Percentiles rank a stretch among this genome's conserved stretches.
Evolutionary conservation across 441 rosid species (phyloP).

Genomic region (Rhodomyrtus psidioides): DNA sequence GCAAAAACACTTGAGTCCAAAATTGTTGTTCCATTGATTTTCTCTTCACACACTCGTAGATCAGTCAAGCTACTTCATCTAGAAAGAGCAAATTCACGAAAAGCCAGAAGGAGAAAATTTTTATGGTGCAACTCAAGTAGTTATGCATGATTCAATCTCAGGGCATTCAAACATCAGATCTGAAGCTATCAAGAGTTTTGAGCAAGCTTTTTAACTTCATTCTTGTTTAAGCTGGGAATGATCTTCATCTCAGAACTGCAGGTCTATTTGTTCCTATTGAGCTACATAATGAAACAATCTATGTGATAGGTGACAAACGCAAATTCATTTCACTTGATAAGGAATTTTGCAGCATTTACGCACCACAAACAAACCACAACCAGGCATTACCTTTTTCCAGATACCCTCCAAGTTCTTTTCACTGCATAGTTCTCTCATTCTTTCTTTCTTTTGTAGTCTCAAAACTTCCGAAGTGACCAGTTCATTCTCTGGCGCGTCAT

Average conservation of each 20-base stretch:
- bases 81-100: background rate
- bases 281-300: background rate
- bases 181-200: background rate
- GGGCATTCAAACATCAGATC: background rate
- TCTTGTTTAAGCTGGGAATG: background rate
- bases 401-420: slow-evolving; percentile 70
- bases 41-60: background rate
- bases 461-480: slow-evolving; percentile 39
- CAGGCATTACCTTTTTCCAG: slow-evolving; percentile 78
- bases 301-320: background rate
- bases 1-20: background rate
- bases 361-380: slow-evolving; percentile 4
- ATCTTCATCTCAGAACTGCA: background rate
- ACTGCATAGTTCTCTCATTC: slow-evolving; percentile 43
- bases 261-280: background rate
- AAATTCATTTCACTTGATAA: background rate
- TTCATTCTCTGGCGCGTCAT: slow-evolving; percentile 36
- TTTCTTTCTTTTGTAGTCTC: slow-evolving; percentile 64
- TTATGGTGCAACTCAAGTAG: background rate
- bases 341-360: background rate
- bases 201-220: background rate
- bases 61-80: background rate
- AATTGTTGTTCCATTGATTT: background rate
- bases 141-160: background rate
- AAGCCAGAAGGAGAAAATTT: background rate